These are phyloP conservation scores for Plantago coronopus DNA, from an alignment of 305 asterid genomes.

Conservation along the genomic window DNA sequence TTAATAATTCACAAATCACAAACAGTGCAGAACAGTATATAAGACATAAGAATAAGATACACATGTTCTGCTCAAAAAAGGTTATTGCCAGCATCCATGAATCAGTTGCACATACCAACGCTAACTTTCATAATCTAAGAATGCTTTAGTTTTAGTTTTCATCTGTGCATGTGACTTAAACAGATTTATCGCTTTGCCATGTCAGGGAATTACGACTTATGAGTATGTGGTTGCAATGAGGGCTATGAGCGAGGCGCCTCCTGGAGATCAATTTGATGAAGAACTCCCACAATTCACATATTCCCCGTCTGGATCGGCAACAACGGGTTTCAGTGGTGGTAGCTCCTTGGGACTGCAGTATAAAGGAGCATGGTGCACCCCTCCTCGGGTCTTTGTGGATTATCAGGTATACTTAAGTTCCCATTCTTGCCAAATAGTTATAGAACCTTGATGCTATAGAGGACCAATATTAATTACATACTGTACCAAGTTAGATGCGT, in stretches of 20 bases:
- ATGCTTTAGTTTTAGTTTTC: neutral
- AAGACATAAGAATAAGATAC: too few relatives aligned
- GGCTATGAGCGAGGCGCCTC: constrained; percentile 92
- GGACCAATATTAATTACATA: too few relatives aligned
- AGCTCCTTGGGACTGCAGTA: constrained; percentile 96
- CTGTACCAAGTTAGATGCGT: too few relatives aligned
- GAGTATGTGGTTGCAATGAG: constrained; percentile 99
- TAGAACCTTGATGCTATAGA: too few relatives aligned
- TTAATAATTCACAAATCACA: too few relatives aligned
- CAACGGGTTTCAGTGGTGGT: constrained; percentile 96
- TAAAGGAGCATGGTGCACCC: constrained; percentile 99
- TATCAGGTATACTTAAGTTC: constrained; percentile 62
- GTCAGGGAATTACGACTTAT: constrained; percentile 88
- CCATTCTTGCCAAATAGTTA: neutral
- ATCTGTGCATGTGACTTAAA: neutral
- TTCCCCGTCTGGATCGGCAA: constrained; percentile 91
- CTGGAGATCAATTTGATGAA: constrained; percentile 71
- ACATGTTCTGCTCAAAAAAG: too few relatives aligned
- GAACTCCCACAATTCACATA: constrained; percentile 65
- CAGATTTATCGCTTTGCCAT: constrained; percentile 13
- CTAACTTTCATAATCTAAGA: too few relatives aligned
- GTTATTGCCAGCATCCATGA: too few relatives aligned
- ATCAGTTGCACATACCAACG: too few relatives aligned
- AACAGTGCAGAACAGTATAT: too few relatives aligned
- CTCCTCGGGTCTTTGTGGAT: constrained; percentile 94